Base-by-base conservation (phyloP, 495 filamentous ascomycete species). In the Talaromyces liani region DNA sequence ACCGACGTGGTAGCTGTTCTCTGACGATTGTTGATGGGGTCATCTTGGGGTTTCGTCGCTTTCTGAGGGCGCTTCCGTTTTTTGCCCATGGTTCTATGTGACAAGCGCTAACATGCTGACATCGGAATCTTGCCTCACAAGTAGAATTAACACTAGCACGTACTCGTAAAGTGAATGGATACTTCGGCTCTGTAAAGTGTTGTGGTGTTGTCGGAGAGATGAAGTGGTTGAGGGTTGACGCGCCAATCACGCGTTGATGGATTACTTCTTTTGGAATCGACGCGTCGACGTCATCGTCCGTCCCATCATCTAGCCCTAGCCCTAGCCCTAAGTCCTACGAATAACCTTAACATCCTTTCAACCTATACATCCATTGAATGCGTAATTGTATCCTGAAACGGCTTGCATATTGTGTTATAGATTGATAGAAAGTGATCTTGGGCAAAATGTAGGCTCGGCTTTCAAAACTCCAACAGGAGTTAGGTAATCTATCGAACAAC, bases 61-160 rank as follows among this genome's bases (percentile, higher is more conserved):
- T 75, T 77, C 65, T 66, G 60, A 55, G 78, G 72, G 63, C 78
- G 73, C 67, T 80, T 80, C 36, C 78, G 64, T 62, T 80, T 80
- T 55, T 77, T 77, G 8, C 72, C 76, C 78, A 80, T 80, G 8
- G 18, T 61, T 2, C 6, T 49, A 49, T 49, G 45, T 4, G 39
- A 45, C 5, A 49, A 12, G 6, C 8, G 22, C 18, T 49, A 49
- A 49, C 36, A 49, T 47, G 6, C 34, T 20, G 41, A 47, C 41
- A 47, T 18, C 4, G 5, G 2, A n/a, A 6, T 18, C 41, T 47
- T n/a, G n/a, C 20, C n/a, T 47, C n/a, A 20, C 8, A 47, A 47
- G n/a, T 16, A 16, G 10, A 20, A 49, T 49, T 4, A 49, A 49
- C 16, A 49, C 45, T 49, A 49, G 6, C 18, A 20, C 45, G n/a